phyloP scores from a whole-genome alignment of 306 rosid species.

The Astragalus membranaceus region DNA sequence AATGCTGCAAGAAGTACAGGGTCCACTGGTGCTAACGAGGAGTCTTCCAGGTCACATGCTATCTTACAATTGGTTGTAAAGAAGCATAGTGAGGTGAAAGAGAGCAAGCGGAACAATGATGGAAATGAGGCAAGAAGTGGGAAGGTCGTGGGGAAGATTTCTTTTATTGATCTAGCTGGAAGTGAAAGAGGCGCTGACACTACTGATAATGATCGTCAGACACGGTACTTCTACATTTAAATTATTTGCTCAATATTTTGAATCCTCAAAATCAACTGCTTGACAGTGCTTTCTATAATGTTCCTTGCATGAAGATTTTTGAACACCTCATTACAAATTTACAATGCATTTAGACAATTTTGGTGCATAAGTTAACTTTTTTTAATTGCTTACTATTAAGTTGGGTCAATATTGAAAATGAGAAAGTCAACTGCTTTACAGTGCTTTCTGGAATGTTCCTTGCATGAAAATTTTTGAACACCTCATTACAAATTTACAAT shows the following conservation, averaged over 20 bases:
- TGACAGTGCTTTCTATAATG: not conserved
- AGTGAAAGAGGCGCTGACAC: constrained; percentile 99
- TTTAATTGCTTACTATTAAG: not conserved
- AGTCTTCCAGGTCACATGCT: constrained; percentile 98
- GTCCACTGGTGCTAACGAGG: constrained; percentile 98
- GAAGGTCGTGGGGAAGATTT: constrained; percentile 91
- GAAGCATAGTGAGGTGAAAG: constrained; percentile 82
- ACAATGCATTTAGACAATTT: not conserved
- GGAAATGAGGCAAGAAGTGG: constrained; percentile 76
- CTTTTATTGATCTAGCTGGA: constrained; percentile 98
- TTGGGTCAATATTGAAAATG: not conserved
- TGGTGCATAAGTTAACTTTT: not conserved
- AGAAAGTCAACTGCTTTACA: not conserved
- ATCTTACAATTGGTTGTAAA: constrained; percentile 84
- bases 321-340: not conserved
- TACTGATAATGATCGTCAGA: constrained; percentile 97
- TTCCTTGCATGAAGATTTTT: not conserved
- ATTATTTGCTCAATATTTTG: not conserved
- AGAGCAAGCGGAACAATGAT: constrained; percentile 65
- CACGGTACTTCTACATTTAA: constrained; percentile 48
- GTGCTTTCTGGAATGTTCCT: not conserved
- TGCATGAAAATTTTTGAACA: not conserved
- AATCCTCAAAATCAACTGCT: not conserved
- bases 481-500: not conserved
- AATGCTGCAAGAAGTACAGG: constrained; percentile 96